A percentile compares a stretch with the other conserved stretches of the same genome.
Evolutionary conservation across 2,329 filamentous ascomycete species (phyloP).

Genomic region (Fusarium tanahbumbuense): DNA sequence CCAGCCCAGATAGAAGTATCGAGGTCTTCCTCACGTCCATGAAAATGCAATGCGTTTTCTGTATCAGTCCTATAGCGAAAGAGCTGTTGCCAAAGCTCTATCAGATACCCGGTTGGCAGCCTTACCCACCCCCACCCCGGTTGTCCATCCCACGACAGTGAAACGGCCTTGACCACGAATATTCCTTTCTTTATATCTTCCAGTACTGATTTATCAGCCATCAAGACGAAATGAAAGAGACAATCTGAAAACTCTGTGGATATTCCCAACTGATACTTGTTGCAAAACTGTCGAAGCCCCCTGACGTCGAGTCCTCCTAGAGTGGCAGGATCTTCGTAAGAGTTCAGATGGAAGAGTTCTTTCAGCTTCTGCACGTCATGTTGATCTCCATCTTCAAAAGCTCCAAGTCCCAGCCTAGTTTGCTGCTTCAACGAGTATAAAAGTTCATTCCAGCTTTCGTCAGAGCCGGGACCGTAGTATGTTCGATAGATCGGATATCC

Average conservation of each 20-base stretch:
- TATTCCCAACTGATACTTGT: neutral
- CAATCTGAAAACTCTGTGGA: neutral
- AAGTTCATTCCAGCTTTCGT: constrained; percentile 10
- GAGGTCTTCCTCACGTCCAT: neutral
- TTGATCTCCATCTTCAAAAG: neutral
- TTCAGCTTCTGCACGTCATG: neutral
- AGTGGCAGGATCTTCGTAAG: neutral
- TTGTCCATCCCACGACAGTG: neutral
- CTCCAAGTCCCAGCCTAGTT: neutral
- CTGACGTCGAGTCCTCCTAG: neutral
- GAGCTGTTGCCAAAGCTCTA: constrained; percentile 14
- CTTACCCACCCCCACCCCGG: constrained; percentile 19
- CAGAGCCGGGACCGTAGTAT: constrained; percentile 5
- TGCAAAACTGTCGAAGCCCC: neutral
- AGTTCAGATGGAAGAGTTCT: neutral
- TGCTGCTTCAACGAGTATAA: neutral
- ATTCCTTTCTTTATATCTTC: neutral
- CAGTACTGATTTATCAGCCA: neutral
- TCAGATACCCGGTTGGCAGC: constrained; percentile 7
- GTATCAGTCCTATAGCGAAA: too few species aligned
- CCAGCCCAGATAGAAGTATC: neutral
- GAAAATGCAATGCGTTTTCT: neutral
- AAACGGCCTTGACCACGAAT: constrained; percentile 7
- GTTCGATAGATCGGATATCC: constrained; percentile 28
- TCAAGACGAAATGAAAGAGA: accelerated